A percentile compares a stretch with the other conserved stretches of the same genome.
phyloP scores from a whole-genome alignment of 257 asterid genomes.

The Capsicum rhomboideum region DNA sequence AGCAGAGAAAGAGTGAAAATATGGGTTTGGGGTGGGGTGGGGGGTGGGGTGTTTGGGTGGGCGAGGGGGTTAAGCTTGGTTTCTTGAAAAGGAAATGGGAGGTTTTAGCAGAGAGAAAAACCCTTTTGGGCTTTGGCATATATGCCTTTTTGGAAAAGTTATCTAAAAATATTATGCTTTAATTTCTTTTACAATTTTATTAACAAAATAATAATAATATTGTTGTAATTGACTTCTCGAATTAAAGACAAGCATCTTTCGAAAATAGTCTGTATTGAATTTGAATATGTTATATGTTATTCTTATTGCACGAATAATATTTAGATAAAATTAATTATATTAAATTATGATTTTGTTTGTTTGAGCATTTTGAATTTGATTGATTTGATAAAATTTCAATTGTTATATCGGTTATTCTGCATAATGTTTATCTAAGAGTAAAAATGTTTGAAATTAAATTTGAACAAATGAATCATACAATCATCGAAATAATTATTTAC shows the following conservation, averaged over 20 bases:
- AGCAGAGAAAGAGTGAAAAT: neutral
- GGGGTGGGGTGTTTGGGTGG: neutral
- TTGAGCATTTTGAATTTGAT: neutral
- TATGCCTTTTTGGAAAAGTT: neutral
- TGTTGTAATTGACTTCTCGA: neutral
- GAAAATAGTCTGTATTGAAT: too few species aligned
- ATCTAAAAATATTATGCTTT: neutral
- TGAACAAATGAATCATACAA: neutral
- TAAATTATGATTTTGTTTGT: neutral
- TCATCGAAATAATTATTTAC: neutral
- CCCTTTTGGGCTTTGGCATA: neutral
- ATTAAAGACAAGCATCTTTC: too few species aligned
- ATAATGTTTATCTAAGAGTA: neutral
- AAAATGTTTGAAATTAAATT: neutral
- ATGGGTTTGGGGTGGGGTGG: neutral
- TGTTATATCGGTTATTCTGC: neutral
- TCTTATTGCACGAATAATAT: neutral
- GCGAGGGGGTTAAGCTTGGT: neutral
- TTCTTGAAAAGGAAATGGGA: neutral
- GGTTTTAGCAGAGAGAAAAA: neutral
- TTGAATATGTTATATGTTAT: too few species aligned
- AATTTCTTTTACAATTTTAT: neutral
- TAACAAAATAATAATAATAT: neutral
- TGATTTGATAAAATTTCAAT: neutral
- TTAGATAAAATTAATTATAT: neutral